These are phyloP conservation scores for Psilocybe cyanescens DNA, from an alignment of 768 basidiomycete genomes.

Conservation along the genomic window DNA sequence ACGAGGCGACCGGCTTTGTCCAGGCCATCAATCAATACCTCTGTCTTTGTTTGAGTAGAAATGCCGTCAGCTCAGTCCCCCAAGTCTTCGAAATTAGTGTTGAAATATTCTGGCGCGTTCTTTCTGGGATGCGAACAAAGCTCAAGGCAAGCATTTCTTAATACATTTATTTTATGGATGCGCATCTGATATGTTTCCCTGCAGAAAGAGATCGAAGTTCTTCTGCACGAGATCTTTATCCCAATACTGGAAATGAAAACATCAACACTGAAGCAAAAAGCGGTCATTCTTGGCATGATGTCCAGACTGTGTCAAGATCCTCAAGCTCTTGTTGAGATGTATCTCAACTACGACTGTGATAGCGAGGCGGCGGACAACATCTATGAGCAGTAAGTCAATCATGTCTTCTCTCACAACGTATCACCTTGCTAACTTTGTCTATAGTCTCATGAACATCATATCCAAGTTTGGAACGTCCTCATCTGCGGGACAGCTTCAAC, in stretches of 20 bases:
- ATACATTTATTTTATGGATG: constrained; percentile 2
- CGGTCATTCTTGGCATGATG: constrained; percentile 87
- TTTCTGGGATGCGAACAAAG: constrained; percentile 93
- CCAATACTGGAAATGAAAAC: constrained; percentile 98
- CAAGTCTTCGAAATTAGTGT: constrained; percentile 98
- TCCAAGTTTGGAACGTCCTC: constrained; percentile 83
- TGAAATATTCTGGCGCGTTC: constrained; percentile 96
- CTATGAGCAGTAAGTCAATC: constrained; percentile 82
- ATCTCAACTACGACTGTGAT: constrained; percentile 99
- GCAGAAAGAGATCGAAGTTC: constrained; percentile 98
- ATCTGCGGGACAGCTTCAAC: constrained; percentile 49
- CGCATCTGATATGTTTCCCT: constrained; percentile 6
- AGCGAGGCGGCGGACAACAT: constrained; percentile 94
- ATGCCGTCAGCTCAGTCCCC: constrained; percentile 92
- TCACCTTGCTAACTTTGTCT: constrained; percentile 11
- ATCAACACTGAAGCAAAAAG: constrained; percentile 94
- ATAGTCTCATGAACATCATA: constrained; percentile 91
- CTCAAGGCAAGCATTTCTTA: constrained; percentile 70
- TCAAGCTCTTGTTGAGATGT: constrained; percentile 96
- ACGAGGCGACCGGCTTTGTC: constrained; percentile 87
- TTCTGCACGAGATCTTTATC: constrained; percentile 98
- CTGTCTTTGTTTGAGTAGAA: constrained; percentile 89
- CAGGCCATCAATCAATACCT: constrained; percentile 97
- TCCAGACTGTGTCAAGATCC: constrained; percentile 92
- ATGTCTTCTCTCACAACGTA: not conserved